A percentile compares a stretch with the other conserved stretches of the same genome.
Evolutionary conservation across 2,329 filamentous ascomycete genomes (phyloP).

Genomic region (Graphilbum ipis-grandicollis): DNA sequence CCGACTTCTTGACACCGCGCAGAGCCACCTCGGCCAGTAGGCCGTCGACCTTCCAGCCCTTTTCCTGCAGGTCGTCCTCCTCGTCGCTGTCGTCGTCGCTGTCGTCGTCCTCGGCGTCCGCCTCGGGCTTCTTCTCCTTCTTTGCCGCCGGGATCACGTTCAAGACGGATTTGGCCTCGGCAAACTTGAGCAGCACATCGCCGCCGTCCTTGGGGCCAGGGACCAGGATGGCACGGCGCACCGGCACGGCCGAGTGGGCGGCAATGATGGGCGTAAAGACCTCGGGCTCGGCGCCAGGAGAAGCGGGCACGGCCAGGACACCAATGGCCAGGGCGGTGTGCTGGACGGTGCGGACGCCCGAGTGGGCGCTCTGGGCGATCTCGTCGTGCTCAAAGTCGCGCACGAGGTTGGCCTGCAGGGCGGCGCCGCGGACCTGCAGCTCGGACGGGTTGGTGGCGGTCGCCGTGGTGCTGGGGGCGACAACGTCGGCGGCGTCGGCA

Average conservation of each 20-base stretch:
- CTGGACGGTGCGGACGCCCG: conserved; percentile 83
- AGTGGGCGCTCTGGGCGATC: conserved; percentile 90
- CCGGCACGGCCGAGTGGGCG: conserved; percentile 77
- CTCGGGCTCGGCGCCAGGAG: conserved; percentile 37
- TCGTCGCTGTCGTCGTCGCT: conserved; percentile 50
- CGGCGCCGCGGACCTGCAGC: conserved; percentile 73
- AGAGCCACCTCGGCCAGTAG: conserved; percentile 74
- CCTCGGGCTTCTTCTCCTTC: conserved; percentile 50
- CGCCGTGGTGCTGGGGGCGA: conserved; percentile 64
- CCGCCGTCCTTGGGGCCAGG: conserved; percentile 62
- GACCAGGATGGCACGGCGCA: conserved; percentile 69
- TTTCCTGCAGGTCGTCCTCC: conserved; percentile 73
- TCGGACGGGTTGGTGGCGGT: conserved; percentile 86
- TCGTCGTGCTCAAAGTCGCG: conserved; percentile 87
- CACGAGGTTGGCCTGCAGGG: conserved; percentile 87
- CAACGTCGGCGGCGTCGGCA: conserved; percentile 58
- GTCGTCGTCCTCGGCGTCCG: conserved; percentile 50
- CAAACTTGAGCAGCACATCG: conserved; percentile 74
- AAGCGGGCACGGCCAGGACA: conserved; percentile 47
- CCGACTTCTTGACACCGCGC: conserved; percentile 67
- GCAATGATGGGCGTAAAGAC: conserved; percentile 68
- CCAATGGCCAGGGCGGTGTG: conserved; percentile 82
- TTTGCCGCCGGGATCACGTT: conserved; percentile 69
- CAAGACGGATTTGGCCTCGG: conserved; percentile 63
- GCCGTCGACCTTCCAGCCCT: conserved; percentile 78